phyloP scores from a whole-genome alignment of 2,329 filamentous ascomycete genomes.

The Huntiella abstrusa region DNA sequence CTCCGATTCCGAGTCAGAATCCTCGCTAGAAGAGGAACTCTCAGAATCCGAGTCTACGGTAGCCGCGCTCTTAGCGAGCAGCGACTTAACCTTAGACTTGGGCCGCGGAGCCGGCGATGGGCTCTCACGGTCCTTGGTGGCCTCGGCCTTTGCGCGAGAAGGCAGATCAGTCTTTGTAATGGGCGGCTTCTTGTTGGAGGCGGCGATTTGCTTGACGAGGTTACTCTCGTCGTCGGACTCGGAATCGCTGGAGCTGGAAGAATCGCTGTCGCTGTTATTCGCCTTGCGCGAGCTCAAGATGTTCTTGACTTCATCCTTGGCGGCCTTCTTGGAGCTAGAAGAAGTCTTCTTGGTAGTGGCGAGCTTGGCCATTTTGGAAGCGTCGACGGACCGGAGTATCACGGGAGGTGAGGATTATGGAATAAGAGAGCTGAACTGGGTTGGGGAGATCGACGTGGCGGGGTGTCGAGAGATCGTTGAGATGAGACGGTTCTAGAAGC shows the following conservation, averaged over 20 bases:
- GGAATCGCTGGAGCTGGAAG: constrained; percentile 16
- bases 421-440: no score
- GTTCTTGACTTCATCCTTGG: constrained; percentile 13
- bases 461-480: no score
- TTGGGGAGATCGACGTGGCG: no score
- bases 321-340: constrained; percentile 9
- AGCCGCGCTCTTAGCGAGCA: constrained; percentile 2
- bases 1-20: constrained; percentile 14
- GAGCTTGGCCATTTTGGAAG: constrained; percentile 8
- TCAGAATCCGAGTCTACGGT: constrained; percentile 5
- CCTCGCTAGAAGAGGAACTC: constrained; percentile 5
- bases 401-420: neutral
- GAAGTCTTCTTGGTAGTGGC: constrained; percentile 7
- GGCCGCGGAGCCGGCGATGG: constrained; percentile 1
- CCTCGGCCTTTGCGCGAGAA: constrained; percentile 4
- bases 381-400: neutral
- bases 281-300: constrained; percentile 12
- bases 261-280: constrained; percentile 12
- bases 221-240: constrained; percentile 14
- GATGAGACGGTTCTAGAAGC: no score
- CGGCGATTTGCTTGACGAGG: constrained; percentile 11
- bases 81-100: constrained; percentile 5
- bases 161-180: constrained; percentile 11
- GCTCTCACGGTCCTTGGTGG: constrained; percentile 5
- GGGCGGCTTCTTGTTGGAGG: constrained; percentile 10